phyloP scores from a whole-genome alignment of 495 filamentous ascomycete genomes.

The Penicillium turbatum region DNA sequence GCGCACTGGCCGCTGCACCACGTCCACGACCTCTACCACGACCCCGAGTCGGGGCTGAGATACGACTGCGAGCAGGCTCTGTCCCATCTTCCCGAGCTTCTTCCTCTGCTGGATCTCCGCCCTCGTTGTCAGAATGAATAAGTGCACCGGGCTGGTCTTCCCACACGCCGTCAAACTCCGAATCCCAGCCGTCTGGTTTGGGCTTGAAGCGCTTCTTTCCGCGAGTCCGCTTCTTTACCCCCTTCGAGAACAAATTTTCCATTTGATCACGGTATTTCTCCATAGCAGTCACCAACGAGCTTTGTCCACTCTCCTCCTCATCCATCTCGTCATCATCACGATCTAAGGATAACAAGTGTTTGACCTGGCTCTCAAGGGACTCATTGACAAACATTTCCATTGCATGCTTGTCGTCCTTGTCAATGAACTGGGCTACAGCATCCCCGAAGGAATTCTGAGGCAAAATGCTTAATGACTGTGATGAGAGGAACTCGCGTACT shows the following conservation, averaged over 20 bases:
- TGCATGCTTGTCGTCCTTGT: conserved; percentile 92
- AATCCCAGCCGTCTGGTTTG: conserved; percentile 78
- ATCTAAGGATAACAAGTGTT: conserved; percentile 62
- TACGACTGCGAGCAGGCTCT: conserved; percentile 19
- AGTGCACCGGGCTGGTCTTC: conserved; percentile 70
- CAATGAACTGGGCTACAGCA: conserved; percentile 87
- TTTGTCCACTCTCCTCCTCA: conserved; percentile 56
- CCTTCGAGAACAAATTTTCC: conserved; percentile 67
- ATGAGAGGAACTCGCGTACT: conserved; percentile 76
- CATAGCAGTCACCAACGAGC: conserved; percentile 62
- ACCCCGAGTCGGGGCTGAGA: conserved; percentile 39
- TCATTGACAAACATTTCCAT: conserved; percentile 86
- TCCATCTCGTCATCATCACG: conserved; percentile 62
- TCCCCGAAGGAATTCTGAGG: conserved; percentile 89
- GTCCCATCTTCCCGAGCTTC: conserved; percentile 44
- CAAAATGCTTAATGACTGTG: conserved; percentile 83
- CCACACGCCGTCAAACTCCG: conserved; percentile 81
- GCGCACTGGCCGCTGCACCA: conserved; percentile 37
- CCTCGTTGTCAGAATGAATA: conserved; percentile 53
- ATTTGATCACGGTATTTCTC: conserved; percentile 63
- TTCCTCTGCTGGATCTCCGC: conserved; percentile 42
- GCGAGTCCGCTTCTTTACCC: conserved; percentile 55
- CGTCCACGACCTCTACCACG: conserved; percentile 50
- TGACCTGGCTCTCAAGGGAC: conserved; percentile 69
- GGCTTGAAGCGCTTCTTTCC: conserved; percentile 65